A percentile compares a stretch with the other conserved stretches of the same genome.
Evolutionary conservation across 179 eudicot species (phyloP).

Genomic region (Kewa caespitosa): DNA sequence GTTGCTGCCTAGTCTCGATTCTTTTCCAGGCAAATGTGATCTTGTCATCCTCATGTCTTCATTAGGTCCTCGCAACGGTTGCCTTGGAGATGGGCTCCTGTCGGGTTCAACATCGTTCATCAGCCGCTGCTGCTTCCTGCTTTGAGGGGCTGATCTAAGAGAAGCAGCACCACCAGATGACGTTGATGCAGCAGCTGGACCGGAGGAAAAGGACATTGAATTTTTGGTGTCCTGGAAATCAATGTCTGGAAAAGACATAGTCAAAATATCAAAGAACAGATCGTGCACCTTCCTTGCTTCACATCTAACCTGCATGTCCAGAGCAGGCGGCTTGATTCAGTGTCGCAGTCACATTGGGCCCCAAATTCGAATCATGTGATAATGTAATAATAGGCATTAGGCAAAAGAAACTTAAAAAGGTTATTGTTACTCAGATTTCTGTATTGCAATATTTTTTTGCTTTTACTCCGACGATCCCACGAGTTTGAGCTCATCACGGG

Average conservation of each 20-base stretch:
- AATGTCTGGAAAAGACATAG: slow-evolving; percentile 66
- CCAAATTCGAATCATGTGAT: too few species aligned
- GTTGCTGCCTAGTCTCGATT: slow-evolving; percentile 51
- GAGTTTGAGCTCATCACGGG: too few species aligned
- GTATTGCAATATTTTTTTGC: too few species aligned
- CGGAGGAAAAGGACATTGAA: slow-evolving; percentile 55
- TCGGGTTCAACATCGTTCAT: slow-evolving; percentile 62
- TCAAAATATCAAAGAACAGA: slow-evolving; percentile 77
- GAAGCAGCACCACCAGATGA: slow-evolving; percentile 46
- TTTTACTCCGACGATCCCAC: too few species aligned
- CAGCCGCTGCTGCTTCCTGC: slow-evolving; percentile 53
- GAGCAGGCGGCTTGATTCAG: slow-evolving; percentile 6
- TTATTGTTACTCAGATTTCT: too few species aligned
- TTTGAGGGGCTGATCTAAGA: slow-evolving; percentile 45
- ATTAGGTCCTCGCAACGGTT: slow-evolving; percentile 39
- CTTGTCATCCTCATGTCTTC: slow-evolving; percentile 42
- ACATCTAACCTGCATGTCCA: slow-evolving; percentile 64
- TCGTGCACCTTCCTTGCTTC: slow-evolving; percentile 95
- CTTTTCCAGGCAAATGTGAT: slow-evolving; percentile 42
- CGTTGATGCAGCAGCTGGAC: slow-evolving; percentile 43
- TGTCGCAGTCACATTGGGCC: background rate
- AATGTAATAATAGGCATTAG: too few species aligned
- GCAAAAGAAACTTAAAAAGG: too few species aligned
- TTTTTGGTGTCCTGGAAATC: slow-evolving; percentile 80
- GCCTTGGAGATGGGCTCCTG: slow-evolving; percentile 48